Evolutionary conservation across 805 yeast species (phyloP), one percentile per base, ranked within the genome.

Genomic region (Saturnispora sanitii): DNA sequence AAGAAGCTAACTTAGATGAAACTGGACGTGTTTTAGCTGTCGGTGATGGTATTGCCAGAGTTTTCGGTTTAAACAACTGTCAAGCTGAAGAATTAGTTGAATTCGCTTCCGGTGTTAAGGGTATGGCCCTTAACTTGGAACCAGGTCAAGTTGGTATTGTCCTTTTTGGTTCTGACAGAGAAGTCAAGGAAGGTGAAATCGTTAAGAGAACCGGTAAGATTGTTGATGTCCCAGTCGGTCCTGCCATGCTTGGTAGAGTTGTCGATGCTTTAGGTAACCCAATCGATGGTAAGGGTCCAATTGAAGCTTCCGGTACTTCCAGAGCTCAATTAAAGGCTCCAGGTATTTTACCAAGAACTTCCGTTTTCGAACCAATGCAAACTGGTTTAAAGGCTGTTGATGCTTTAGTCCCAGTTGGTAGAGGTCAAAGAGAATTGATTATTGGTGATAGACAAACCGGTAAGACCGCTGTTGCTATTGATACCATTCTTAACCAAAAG

Each of bases 41-140:
- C 65, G 98, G 98, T 83, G 99, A 92, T 73, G 99, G 99, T 92
- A 92, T 92, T 67, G 99, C 98, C 68, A 94, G 97, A 80, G 95
- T 92, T 64, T 92, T 84, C 75, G 99, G 99, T 75, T 77, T 92
- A 62, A 92, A 88, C 92, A 92, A 92, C 79, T 81, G 87, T 71
- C 97, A 90, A 79, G 98, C 98, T 66, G 98, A 92, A 77, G 99
- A 92, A 76, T 79, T 92, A 69, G 96, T 92, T 62, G 98, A 92
- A 75, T 94, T 92, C 76, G 76, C 96, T 48, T 86, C 98, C 47
- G 98, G 99, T 77, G 97, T 90, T 61, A 86, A 88, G 73, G 99
- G 98, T 82, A 92, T 92, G 99, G 97, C 98, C 64, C 79, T 92
- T 67, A 92, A 92, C 81, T 84, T 92, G 80, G 99, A 92, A 75